These are phyloP conservation scores for Corrigiola litoralis DNA, from an alignment of 179 eudicot genomes.

Conservation along the genomic window DNA sequence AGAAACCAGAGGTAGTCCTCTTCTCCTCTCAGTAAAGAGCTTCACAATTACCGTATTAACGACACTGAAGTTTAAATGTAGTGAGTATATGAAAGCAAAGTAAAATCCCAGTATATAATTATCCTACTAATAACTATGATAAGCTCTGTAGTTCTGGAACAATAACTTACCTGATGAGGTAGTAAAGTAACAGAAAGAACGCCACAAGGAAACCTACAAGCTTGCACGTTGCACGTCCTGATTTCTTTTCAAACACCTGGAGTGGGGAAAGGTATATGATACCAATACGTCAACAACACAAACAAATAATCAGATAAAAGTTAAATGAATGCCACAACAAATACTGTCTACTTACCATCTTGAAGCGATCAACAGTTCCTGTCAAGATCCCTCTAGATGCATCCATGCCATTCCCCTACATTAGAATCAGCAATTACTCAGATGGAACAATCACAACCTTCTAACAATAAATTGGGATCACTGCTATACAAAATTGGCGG, in stretches of 20 bases:
- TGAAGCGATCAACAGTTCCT: slow-evolving; percentile 40
- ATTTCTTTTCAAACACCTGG: slow-evolving; percentile 39
- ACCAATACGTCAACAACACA: not conserved
- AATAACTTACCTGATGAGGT: slow-evolving; percentile 28
- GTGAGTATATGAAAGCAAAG: not conserved
- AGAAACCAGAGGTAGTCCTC: too few species aligned
- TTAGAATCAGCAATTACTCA: not conserved
- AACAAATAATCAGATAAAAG: not conserved
- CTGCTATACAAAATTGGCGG: not conserved
- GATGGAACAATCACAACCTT: slow-evolving; percentile 3
- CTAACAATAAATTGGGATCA: not conserved
- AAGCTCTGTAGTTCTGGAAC: not conserved
- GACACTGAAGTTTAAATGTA: not conserved
- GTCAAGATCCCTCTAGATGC: slow-evolving; percentile 43
- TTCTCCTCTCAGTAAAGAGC: too few species aligned
- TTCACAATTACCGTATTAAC: too few species aligned
- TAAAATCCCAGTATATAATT: not conserved
- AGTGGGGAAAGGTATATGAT: not conserved
- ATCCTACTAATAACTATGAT: not conserved
- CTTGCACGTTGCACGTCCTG: slow-evolving; percentile 34
- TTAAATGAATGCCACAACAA: not conserved
- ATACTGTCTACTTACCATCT: slow-evolving; percentile 29
- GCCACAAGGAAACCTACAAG: slow-evolving; percentile 31
- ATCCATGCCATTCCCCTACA: slow-evolving; percentile 44
- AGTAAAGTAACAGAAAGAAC: slow-evolving; percentile 25